These are phyloP conservation scores for Apiospora arundinis DNA, from an alignment of 2,329 filamentous ascomycete genomes.

Conservation along the genomic window DNA sequence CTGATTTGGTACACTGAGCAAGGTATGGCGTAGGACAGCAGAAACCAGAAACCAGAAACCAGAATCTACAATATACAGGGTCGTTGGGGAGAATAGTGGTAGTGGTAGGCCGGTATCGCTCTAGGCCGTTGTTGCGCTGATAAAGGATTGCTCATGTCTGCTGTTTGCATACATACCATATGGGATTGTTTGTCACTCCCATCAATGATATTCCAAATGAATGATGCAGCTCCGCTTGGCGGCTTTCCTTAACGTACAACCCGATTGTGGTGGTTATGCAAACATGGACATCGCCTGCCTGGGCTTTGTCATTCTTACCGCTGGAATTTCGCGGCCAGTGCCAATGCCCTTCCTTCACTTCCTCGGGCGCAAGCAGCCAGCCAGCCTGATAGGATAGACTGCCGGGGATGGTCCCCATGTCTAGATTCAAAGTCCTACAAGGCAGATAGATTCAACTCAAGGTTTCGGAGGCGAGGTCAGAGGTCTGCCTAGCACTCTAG, in stretches of 20 bases:
- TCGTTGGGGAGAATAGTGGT: neutral
- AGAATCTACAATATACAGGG: neutral
- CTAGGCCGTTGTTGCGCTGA: neutral
- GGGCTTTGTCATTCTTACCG: neutral
- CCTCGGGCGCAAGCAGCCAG: neutral
- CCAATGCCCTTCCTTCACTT: neutral
- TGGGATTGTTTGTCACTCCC: neutral
- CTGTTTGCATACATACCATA: neutral
- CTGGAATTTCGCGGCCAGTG: neutral
- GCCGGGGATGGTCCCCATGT: neutral
- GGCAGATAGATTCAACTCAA: neutral
- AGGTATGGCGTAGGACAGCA: neutral
- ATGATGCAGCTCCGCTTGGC: neutral
- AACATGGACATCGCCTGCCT: slow-evolving; percentile 1
- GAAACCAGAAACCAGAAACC: too few relatives aligned
- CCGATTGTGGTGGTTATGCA: neutral
- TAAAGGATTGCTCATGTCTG: neutral
- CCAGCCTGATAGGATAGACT: neutral
- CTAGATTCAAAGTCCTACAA: neutral
- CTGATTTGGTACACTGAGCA: neutral
- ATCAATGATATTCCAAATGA: neutral
- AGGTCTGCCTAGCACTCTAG: neutral
- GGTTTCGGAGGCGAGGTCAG: neutral
- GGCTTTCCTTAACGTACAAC: neutral
- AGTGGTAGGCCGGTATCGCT: slow-evolving; percentile 2